phyloP scores from a whole-genome alignment of 202 grass and related monocot species.

The Bolboschoenoplectus hybrid region DNA sequence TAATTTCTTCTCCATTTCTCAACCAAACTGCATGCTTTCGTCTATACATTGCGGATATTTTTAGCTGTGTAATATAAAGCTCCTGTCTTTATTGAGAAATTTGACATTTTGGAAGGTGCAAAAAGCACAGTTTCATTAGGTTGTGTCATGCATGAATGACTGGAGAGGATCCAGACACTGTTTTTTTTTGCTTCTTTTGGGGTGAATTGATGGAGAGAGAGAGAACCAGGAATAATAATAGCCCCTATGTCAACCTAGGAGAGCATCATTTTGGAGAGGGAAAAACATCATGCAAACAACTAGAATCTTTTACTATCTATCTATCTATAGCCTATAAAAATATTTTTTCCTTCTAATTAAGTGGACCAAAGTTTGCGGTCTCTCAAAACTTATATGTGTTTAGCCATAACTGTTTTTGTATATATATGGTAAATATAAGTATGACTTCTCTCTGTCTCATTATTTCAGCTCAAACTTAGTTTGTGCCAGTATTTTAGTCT shows the following conservation, averaged over 20 bases:
- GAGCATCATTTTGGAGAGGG: constrained; percentile 33
- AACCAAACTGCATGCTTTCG: background rate
- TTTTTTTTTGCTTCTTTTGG: background rate
- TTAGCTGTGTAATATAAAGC: background rate
- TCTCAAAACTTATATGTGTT: background rate
- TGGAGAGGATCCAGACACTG: background rate
- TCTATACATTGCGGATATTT: background rate
- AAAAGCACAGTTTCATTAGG: background rate
- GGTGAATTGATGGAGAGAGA: constrained; percentile 32
- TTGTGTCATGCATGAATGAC: background rate
- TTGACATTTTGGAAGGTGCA: background rate
- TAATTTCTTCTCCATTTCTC: background rate
- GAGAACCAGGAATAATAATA: background rate
- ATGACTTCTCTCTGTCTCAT: background rate
- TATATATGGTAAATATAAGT: background rate
- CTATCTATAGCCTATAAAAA: background rate
- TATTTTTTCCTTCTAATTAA: background rate
- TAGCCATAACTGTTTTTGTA: constrained; percentile 1
- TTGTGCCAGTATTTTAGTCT: background rate
- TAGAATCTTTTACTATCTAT: constrained; percentile 21
- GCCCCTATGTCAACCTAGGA: constrained; percentile 32
- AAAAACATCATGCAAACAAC: background rate
- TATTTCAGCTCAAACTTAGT: constrained; percentile 26
- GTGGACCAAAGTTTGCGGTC: constrained; percentile 1
- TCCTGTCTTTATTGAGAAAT: background rate